Base-by-base conservation (phyloP, 805 yeast genomes). In the Zygotorulaspora danielsina region DNA sequence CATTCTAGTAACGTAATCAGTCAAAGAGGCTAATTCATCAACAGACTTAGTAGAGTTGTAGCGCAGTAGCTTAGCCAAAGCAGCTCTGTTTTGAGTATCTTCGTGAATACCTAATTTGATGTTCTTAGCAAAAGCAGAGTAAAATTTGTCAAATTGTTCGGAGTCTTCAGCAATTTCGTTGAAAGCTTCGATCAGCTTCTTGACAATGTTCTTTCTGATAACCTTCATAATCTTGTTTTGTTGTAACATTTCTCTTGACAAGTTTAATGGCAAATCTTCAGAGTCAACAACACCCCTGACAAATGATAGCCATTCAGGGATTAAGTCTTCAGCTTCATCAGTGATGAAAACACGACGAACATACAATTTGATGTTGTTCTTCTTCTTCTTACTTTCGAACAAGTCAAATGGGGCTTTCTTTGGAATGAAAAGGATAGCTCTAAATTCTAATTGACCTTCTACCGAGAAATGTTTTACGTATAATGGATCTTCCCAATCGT, bases 401-500 rank as follows among this genome's bases (percentile, higher is more conserved):
- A 95, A 76, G 67, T 93, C 98, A 64, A 93, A 86, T 71, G 99
- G 98, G 61, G 99, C 97, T 77, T 98, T 88, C 78, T 84, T 86
- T 72, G 99, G 99, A 72, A 93, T 79, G 65, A 87, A 93, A 61
- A 93, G 76, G 64, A 93, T 93, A 51, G 98, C 97, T 76, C 83
- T 89, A 81, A 93, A 93, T 77, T 93, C 99, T 62, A 93, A 80
- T 78, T 93, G 98, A 78, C 99, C 99, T 77, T 93, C 99, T 64
- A 93, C 99, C 37, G 96, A 86, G 79, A 93, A 93, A 75, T 93
- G 99, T 80, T 93, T 93, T 56, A 93, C 97, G 55, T 97, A 97
- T 67, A 93, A 80, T 72, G 96, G 99, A 68, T 93, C 98, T 76
- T 93, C 98, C 98, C 98, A 93, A 73, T 93, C 99, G 73, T 93